phyloP scores from a whole-genome alignment of 164 flowering plant genomes.

The Liriodendron chinense region DNA sequence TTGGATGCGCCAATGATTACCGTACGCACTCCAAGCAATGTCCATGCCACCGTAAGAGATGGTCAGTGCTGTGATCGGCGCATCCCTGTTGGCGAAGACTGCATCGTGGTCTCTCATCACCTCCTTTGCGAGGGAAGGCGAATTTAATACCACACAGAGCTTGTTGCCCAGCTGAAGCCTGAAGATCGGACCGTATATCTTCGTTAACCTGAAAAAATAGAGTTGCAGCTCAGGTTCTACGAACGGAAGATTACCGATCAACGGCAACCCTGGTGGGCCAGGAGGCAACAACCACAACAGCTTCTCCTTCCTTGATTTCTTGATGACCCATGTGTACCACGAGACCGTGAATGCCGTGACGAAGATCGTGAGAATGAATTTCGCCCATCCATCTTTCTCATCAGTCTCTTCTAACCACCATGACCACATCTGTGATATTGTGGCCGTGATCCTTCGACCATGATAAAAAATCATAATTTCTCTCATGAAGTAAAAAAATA shows the following conservation, averaged over 20 bases:
- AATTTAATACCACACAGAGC: conserved; percentile 22
- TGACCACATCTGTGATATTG: not conserved
- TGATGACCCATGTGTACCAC: not conserved
- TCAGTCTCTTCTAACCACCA: not conserved
- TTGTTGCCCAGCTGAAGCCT: conserved; percentile 28
- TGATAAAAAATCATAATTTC: too few relatives aligned
- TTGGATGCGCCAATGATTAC: conserved; percentile 14
- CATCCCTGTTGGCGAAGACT: conserved; percentile 16
- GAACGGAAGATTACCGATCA: conserved; percentile 26
- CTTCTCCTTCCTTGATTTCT: not conserved
- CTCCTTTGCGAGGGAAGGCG: conserved; percentile 7
- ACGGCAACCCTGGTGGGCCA: conserved; percentile 26
- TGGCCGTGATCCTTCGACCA: too few relatives aligned
- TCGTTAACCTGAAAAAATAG: conserved; percentile 17
- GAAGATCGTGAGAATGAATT: not conserved
- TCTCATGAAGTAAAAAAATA: too few relatives aligned
- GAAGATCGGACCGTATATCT: conserved; percentile 26
- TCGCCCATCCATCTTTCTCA: not conserved
- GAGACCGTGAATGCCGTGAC: not conserved
- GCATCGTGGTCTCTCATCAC: conserved; percentile 16
- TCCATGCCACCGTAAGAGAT: conserved; percentile 13
- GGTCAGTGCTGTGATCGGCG: not conserved
- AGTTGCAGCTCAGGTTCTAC: conserved; percentile 20
- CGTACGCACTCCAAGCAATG: conserved; percentile 8
- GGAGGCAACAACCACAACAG: conserved; percentile 15